phyloP scores from a whole-genome alignment of 331 rosid species.

The Quercus tomentella region DNA sequence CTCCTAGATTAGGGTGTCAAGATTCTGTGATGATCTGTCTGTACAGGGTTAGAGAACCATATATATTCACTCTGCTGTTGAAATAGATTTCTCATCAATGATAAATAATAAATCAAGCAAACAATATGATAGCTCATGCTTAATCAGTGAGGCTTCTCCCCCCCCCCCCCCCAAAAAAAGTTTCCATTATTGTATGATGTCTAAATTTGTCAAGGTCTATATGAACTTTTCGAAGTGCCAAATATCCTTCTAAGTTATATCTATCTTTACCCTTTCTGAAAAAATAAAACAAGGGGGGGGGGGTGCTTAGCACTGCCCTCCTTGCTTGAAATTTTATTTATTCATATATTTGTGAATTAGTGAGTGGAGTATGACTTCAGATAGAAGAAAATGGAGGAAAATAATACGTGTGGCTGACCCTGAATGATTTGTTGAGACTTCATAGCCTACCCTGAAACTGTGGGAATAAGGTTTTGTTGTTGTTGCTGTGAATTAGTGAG shows the following conservation, averaged over 20 bases:
- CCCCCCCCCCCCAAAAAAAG: not conserved
- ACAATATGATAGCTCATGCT: too few species aligned
- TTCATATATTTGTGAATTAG: not conserved
- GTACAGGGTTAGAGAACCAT: too few species aligned
- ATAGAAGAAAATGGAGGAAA: too few species aligned
- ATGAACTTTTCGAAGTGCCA: conserved; percentile 1
- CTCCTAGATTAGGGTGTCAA: too few species aligned
- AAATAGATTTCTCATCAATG: too few species aligned
- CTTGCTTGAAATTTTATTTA: not conserved
- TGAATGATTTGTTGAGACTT: too few species aligned
- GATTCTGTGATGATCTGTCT: too few species aligned
- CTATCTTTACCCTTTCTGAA: not conserved
- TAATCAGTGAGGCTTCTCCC: not conserved
- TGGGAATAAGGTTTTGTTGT: too few species aligned
- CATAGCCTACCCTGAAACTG: too few species aligned
- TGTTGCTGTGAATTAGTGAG: not conserved
- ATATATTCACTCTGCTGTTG: too few species aligned
- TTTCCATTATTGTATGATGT: not conserved
- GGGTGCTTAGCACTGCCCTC: not conserved
- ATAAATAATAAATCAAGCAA: too few species aligned
- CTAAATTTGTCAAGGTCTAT: conserved; percentile 21
- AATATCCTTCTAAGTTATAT: not conserved
- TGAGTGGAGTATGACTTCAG: not conserved
- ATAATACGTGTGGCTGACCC: too few species aligned
- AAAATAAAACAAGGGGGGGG: not conserved